Conservation (phyloP, 1,284 basidiomycete genomes). For the Rhodotorula sp. region DNA sequence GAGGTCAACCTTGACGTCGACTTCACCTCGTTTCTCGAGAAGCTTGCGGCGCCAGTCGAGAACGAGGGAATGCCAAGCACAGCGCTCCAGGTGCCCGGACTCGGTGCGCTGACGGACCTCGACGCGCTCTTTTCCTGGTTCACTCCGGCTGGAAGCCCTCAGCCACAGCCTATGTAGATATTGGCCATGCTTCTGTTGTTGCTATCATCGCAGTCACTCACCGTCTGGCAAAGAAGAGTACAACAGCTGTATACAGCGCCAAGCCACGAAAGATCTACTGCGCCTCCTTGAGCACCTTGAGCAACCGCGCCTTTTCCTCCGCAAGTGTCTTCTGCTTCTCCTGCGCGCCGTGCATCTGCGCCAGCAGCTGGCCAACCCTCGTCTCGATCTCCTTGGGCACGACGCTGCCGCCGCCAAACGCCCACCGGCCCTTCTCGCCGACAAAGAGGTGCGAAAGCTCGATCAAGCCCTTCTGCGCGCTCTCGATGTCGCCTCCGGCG, state of each 20-base stretch:
- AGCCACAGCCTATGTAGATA: neutral
- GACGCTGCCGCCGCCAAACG: slow-evolving; percentile 34
- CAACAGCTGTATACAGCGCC: neutral
- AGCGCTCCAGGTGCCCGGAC: neutral
- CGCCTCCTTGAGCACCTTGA: slow-evolving; percentile 63
- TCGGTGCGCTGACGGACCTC: neutral
- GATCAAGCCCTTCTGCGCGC: slow-evolving; percentile 68
- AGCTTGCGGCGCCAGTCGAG: slow-evolving; percentile 5
- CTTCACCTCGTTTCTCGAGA: slow-evolving; percentile 14
- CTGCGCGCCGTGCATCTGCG: slow-evolving; percentile 41
- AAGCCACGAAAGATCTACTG: neutral
- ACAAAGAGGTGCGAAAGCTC: slow-evolving; percentile 42
- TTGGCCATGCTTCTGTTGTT: neutral
- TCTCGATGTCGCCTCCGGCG: slow-evolving; percentile 66
- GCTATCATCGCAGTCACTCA: neutral
- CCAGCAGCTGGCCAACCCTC: slow-evolving; percentile 39
- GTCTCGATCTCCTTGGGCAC: slow-evolving; percentile 44
- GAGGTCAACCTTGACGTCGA: slow-evolving; percentile 9
- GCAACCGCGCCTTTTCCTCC: slow-evolving; percentile 77
- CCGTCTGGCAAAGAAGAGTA: neutral
- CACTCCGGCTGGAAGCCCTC: slow-evolving; percentile 6
- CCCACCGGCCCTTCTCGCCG: slow-evolving; percentile 37
- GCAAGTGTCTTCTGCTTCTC: slow-evolving; percentile 36
- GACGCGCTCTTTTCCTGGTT: slow-evolving; percentile 10
- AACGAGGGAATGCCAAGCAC: neutral